Evolutionary conservation across 2,329 filamentous ascomycete species (phyloP), one percentile per base, ranked within the genome.

Genomic region (Beauveria bassiana): DNA sequence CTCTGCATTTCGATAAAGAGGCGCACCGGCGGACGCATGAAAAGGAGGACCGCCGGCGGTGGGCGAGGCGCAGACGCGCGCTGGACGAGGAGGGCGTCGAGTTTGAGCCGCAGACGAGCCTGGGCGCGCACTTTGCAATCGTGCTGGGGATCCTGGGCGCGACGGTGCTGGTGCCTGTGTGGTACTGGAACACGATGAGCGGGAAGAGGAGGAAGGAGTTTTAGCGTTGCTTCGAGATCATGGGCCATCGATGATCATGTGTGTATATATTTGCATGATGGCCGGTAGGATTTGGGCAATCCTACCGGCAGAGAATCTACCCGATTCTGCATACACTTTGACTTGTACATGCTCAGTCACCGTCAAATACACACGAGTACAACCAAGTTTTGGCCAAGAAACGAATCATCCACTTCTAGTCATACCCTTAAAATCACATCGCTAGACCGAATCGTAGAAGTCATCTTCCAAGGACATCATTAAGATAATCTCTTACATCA

Each of bases 1-100:
- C 86, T 66, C 90, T 86, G 66, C 90, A 96, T 75, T 99, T 96
- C 67, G 88, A 98, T 75, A 82, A 83, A 46, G 78, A 76, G 47
- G 80, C 82, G 10, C 93, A 96, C 74, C 85, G 86, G 68, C 80
- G 85, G 64, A 96, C 91, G 63, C 91, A 96, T 65, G 79, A 82
- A 55, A 78, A 81, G 40, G 80, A 89, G 67, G 83, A 90, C 65
- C 73, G 76, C 49, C 73, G 79, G 6, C 73, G 75, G 22, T 71
- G 68, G 67, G 64, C 67, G 51, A 64, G 70, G 47, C 69, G 69
- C 42, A 67, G 70, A 70, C 34, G 53, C 6, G 81, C 68, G 71
- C 79, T 68, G 70, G 78, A 68, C 12, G 71, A 73, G 31, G 65
- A 72, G 61, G 66, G 70, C 61, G 65, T 73, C 67, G 74, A 71